These are phyloP conservation scores for Ogataea siamensis DNA, from an alignment of 805 yeast genomes.

Conservation along the genomic window DNA sequence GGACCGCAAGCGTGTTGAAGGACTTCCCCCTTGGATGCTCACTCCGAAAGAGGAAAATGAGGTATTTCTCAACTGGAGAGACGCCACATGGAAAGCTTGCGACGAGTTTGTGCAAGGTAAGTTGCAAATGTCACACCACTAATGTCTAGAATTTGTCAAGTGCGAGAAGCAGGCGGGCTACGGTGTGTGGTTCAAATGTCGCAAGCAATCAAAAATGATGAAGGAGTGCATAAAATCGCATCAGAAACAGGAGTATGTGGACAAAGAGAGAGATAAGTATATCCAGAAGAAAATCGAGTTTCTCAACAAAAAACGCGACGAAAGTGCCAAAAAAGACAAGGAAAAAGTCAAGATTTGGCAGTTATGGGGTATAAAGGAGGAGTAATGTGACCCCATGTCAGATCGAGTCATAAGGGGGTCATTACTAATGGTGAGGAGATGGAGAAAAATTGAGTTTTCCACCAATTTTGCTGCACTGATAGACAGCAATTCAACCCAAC, in stretches of 20 bases:
- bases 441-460: constrained; percentile 10
- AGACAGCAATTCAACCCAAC: constrained; percentile 4
- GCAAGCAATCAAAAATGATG: constrained; percentile 55
- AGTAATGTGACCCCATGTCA: constrained; percentile 3
- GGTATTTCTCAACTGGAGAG: constrained; percentile 68
- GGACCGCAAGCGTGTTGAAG: constrained; percentile 33
- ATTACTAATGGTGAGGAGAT: constrained; percentile 2
- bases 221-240: constrained; percentile 59
- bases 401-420: background rate
- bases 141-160: constrained; percentile 47
- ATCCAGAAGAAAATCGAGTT: constrained; percentile 54
- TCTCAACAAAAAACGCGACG: constrained; percentile 28
- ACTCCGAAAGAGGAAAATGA: constrained; percentile 76
- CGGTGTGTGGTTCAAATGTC: constrained; percentile 66
- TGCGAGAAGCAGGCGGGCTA: constrained; percentile 66
- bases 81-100: constrained; percentile 61
- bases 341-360: constrained; percentile 13
- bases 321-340: constrained; percentile 7
- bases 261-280: constrained; percentile 63
- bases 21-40: constrained; percentile 71
- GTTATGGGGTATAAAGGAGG: constrained; percentile 11
- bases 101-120: constrained; percentile 63
- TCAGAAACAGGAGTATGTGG: constrained; percentile 64
- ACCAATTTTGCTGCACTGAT: constrained; percentile 5
- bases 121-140: constrained; percentile 7